Conservation (phyloP, 1,284 basidiomycete species). For the Ustilago nuda region DNA sequence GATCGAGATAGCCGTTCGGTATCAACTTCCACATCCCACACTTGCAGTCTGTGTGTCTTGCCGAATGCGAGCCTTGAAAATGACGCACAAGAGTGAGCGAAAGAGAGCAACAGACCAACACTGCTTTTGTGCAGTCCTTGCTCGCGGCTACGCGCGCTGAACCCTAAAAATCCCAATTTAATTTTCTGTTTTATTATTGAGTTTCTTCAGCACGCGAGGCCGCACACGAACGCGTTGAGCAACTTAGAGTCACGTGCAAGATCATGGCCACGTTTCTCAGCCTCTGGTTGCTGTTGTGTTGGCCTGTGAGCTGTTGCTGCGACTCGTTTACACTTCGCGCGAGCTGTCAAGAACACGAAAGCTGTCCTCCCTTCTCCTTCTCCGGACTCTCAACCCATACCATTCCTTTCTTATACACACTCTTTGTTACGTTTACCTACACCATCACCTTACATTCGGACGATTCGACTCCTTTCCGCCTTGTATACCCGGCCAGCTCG, state of each 20-base stretch:
- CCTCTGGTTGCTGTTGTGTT: not conserved
- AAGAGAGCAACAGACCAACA: constrained; percentile 15
- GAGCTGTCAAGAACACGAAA: constrained; percentile 10
- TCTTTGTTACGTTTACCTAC: constrained; percentile 12
- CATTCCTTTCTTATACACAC: not conserved
- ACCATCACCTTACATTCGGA: not conserved
- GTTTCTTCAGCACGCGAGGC: not conserved
- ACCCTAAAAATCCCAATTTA: not conserved
- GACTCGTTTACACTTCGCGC: constrained; percentile 6
- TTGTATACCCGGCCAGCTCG: constrained; percentile 13
- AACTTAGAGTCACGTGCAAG: constrained; percentile 11
- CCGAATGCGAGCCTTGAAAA: constrained; percentile 3
- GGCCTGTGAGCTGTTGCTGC: not conserved
- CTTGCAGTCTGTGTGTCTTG: not conserved
- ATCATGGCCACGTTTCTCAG: not conserved
- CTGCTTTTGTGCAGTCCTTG: constrained; percentile 10
- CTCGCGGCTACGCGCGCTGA: constrained; percentile 2
- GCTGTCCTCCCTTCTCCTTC: not conserved
- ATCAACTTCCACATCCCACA: constrained; percentile 8
- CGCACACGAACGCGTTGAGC: constrained; percentile 23
- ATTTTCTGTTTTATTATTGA: not conserved
- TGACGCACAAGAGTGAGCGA: not conserved
- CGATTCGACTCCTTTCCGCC: not conserved
- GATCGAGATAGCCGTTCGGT: not conserved
- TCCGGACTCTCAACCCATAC: not conserved